Base-by-base conservation (phyloP, 805 yeast species). In the Vanderwaltozyma verrucispora region DNA sequence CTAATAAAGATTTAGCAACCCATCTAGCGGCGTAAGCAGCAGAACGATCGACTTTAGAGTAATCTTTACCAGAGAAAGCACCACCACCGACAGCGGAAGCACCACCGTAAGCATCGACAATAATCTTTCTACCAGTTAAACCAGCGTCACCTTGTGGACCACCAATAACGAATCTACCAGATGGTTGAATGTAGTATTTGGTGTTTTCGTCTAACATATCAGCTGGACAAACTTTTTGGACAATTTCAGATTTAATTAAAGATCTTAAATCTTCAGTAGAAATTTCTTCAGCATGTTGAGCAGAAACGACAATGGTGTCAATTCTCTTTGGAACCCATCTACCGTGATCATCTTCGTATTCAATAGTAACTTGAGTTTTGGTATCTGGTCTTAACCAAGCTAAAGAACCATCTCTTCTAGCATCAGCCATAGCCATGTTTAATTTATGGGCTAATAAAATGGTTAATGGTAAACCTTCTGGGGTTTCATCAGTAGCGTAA, bases 81-180 rank as follows among this genome's bases (percentile, higher is more conserved):
- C 98, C 98, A 76, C 98, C 98, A 72, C 98, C 98, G 76, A 92
- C 98, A 61, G 98, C 97, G 71, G 98, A 96, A 94, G 98, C 94
- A 61, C 98, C 98, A 74, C 98, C 98, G 73, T 92, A 92, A 50
- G 98, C 94, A 70, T 92, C 98, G 64, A 92, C 98, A 60, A 92
- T 92, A 68, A 92, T 92, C 76, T 92, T 92, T 75, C 98, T 86
- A 68, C 98, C 98, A 53, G 98, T 92, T 63, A 92, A 74, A 75
- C 98, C 98, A 51, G 98, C 98, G 66, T 92, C 98, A 78, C 98
- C 98, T 72, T 92, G 98, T 54, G 98, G 98, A 67, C 98, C 98
- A 73, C 98, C 98, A 63, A 92, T 92, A 59, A 92, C 96, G 78
- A 92, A 92, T 71, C 97, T 83, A 56, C 98, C 98, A 48, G 97